A percentile compares a stretch with the other conserved stretches of the same genome.
These are phyloP conservation scores for Pterocarpus macrocarpus DNA, from an alignment of 306 rosid genomes.

Conservation along the genomic window DNA sequence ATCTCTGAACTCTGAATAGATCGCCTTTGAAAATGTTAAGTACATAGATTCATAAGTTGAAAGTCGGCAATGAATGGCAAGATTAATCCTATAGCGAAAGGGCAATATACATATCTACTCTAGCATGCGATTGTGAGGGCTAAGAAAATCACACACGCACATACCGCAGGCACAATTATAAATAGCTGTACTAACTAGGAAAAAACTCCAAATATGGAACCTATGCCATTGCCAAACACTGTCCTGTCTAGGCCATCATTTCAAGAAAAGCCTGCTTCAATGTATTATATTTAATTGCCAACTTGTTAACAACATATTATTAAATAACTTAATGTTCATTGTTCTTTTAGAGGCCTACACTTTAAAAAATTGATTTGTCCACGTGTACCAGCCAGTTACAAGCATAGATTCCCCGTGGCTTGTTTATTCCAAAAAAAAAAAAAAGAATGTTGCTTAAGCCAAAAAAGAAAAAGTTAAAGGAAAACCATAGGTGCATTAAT, in stretches of 20 bases:
- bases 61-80: not conserved
- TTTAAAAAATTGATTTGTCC: not conserved
- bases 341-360: slow-evolving; percentile 53
- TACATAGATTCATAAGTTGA: slow-evolving; percentile 2
- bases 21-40: slow-evolving; percentile 32
- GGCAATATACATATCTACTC: not conserved
- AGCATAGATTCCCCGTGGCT: slow-evolving; percentile 53
- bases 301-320: slow-evolving; percentile 42
- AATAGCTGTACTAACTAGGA: slow-evolving; percentile 40
- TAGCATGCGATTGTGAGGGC: slow-evolving; percentile 9
- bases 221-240: slow-evolving; percentile 44
- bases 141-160: not conserved
- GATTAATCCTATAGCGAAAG: slow-evolving; percentile 36
- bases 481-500: slow-evolving; percentile 46
- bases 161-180: not conserved
- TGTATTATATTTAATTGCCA: slow-evolving; percentile 36
- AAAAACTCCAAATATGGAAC: slow-evolving; percentile 36
- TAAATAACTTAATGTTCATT: slow-evolving; percentile 42
- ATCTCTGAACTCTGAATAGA: slow-evolving; percentile 17
- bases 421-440: not conserved
- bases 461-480: slow-evolving; percentile 30
- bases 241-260: slow-evolving; percentile 45
- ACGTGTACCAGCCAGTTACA: slow-evolving; percentile 37
- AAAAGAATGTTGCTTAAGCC: slow-evolving; percentile 31
- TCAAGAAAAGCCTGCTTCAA: slow-evolving; percentile 45